These are phyloP conservation scores for Boletus vinaceobasis DNA, from an alignment of 768 basidiomycete species.

Conservation along the genomic window DNA sequence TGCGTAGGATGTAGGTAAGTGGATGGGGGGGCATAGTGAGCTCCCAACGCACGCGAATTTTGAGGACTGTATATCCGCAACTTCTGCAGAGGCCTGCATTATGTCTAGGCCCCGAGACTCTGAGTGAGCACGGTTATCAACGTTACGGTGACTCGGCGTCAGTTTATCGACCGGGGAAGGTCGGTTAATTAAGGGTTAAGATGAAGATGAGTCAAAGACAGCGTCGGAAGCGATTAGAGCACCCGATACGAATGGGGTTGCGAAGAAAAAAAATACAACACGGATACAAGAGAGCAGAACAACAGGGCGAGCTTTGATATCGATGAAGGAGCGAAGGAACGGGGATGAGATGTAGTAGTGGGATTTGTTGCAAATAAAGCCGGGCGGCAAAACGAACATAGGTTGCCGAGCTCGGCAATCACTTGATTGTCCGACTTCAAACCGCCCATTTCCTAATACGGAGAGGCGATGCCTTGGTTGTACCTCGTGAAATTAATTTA, in stretches of 20 bases:
- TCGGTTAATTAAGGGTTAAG: conserved; percentile 38
- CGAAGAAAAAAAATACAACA: background rate
- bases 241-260: background rate
- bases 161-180: conserved; percentile 40
- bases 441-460: conserved; percentile 30
- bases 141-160: conserved; percentile 39
- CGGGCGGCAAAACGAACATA: conserved; percentile 35
- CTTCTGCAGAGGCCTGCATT: conserved; percentile 30
- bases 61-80: conserved; percentile 29
- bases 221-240: conserved; percentile 4
- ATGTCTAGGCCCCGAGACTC: conserved; percentile 16
- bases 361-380: conserved; percentile 41
- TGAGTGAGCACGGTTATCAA: conserved; percentile 35
- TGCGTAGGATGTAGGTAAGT: conserved; percentile 18
- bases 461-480: conserved; percentile 20
- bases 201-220: conserved; percentile 22
- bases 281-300: conserved; percentile 9
- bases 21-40: conserved; percentile 3
- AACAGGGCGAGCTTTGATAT: conserved; percentile 21
- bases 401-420: conserved; percentile 38
- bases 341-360: conserved; percentile 32
- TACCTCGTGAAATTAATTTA: conserved; percentile 25
- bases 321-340: conserved; percentile 29
- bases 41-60: conserved; percentile 25
- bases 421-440: conserved; percentile 34